A percentile compares a stretch with the other conserved stretches of the same genome.
Evolutionary conservation across 306 rosid species (phyloP).

Genomic region (Malus sieversii): DNA sequence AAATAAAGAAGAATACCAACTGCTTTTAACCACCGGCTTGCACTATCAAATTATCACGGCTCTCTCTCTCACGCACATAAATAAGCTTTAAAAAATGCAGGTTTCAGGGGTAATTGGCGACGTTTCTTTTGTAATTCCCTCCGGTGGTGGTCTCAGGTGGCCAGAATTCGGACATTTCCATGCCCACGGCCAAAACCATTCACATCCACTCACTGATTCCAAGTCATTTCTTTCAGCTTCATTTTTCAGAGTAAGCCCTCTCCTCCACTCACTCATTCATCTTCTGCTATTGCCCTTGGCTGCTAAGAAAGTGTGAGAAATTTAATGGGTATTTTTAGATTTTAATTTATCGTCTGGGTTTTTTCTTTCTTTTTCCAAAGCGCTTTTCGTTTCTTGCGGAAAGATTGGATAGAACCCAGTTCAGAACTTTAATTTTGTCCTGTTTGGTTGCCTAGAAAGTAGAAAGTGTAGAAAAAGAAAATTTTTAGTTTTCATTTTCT

Average conservation of each 20-base stretch:
- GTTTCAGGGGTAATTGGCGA: conserved; percentile 62
- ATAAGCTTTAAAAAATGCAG: conserved; percentile 40
- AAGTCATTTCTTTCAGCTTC: conserved; percentile 44
- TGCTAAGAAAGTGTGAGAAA: neutral
- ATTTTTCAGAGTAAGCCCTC: conserved; percentile 49
- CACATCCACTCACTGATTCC: conserved; percentile 35
- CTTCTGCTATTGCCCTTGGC: neutral
- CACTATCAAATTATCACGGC: neutral
- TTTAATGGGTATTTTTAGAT: neutral
- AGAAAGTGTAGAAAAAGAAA: neutral
- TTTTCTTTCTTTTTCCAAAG: neutral
- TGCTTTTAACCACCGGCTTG: too few relatives aligned
- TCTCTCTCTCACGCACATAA: neutral
- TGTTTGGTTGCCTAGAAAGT: conserved; percentile 5
- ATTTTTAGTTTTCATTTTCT: neutral
- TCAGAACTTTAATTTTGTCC: neutral
- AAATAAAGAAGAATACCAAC: too few relatives aligned
- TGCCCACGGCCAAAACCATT: neutral
- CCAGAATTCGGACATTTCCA: conserved; percentile 51
- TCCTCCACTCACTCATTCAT: neutral
- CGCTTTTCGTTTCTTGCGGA: neutral
- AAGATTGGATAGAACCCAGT: neutral
- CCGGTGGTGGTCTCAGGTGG: conserved; percentile 38
- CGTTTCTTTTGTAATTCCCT: conserved; percentile 53
- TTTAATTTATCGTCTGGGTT: neutral